A percentile compares a stretch with the other conserved stretches of the same genome.
These are phyloP conservation scores for Rhizophagus prolifer DNA, from an alignment of 192 early-diverging fungal genomes.

Conservation along the genomic window DNA sequence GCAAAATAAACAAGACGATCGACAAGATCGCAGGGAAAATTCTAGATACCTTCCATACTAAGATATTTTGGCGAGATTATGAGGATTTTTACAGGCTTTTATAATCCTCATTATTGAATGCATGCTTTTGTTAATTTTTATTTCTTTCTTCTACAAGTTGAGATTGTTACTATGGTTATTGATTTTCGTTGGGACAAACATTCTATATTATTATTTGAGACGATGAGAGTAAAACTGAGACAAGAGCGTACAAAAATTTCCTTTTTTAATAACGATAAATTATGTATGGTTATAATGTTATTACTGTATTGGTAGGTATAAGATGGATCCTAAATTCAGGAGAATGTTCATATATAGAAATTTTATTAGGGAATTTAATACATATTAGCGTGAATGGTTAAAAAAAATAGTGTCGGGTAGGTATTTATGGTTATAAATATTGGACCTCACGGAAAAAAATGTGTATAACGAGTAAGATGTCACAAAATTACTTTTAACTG, in stretches of 20 bases:
- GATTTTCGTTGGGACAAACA: constrained; percentile 2
- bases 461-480: neutral
- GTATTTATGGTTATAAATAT: neutral
- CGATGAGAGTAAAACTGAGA: neutral
- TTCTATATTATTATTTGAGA: neutral
- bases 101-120: neutral
- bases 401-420: neutral
- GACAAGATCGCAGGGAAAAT: constrained; percentile 32
- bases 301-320: neutral
- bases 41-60: constrained; percentile 24
- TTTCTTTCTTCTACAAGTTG: neutral
- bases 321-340: neutral
- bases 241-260: neutral
- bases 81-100: neutral
- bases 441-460: neutral
- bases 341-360: neutral
- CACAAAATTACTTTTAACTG: neutral
- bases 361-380: neutral
- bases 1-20: constrained; percentile 32
- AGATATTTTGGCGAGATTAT: neutral
- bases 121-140: constrained; percentile 1
- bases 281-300: neutral
- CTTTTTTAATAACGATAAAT: neutral
- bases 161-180: neutral
- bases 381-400: neutral